phyloP scores from a whole-genome alignment of 257 asterid genomes.

The Gentiana straminea region DNA sequence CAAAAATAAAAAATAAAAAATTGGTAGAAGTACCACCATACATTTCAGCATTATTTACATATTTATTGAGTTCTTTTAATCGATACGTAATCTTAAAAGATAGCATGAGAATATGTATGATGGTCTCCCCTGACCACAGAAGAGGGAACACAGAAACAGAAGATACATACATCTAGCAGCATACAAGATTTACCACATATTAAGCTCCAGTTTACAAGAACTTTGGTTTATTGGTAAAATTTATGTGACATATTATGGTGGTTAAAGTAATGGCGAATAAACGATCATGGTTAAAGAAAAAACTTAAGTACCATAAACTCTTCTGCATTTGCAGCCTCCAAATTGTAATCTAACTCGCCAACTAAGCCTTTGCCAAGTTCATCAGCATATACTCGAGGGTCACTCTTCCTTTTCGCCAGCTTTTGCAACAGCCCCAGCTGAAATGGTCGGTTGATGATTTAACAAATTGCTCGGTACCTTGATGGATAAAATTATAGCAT shows the following conservation, averaged over 20 bases:
- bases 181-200: not conserved
- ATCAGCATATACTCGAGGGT: slow-evolving; percentile 84
- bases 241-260: not conserved
- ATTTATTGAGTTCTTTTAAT: not conserved
- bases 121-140: not conserved
- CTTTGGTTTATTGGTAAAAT: not conserved
- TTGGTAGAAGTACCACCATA: not conserved
- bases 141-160: too few relatives aligned
- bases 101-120: not conserved
- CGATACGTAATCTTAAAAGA: not conserved
- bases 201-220: not conserved
- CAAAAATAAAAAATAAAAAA: too few relatives aligned
- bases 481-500: slow-evolving; percentile 6
- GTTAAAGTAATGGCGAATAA: not conserved
- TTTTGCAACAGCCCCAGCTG: slow-evolving; percentile 84
- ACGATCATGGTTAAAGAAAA: slow-evolving; percentile 3
- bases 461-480: slow-evolving; percentile 18
- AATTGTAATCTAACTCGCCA: slow-evolving; percentile 91
- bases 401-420: slow-evolving; percentile 76
- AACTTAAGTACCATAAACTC: slow-evolving; percentile 52
- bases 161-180: not conserved
- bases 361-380: slow-evolving; percentile 93
- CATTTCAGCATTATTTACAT: not conserved
- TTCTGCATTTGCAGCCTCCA: slow-evolving; percentile 85
- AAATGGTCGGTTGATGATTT: slow-evolving; percentile 20